Evolutionary conservation across 176 grass and related monocot species (phyloP), one percentile per base, ranked within the genome.

Genomic region (Musa acuminata): DNA sequence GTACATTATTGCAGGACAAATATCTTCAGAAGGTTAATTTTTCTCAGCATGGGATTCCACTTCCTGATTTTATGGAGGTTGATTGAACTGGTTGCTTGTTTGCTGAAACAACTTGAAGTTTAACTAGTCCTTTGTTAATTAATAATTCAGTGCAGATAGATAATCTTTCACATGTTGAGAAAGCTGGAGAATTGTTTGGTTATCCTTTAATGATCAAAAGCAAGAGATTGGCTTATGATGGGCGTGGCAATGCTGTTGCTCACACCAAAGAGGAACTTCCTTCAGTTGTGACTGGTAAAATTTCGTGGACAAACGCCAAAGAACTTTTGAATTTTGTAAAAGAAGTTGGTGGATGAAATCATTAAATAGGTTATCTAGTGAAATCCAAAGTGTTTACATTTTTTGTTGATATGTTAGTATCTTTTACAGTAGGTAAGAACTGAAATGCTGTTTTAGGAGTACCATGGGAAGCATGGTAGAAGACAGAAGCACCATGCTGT

Each of bases 161-260:
- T 82, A 80, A 82, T 80, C 80, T 89, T 78, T 71, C 73, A 11
- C 85, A 64, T 75, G 85, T 76, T 79, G 84, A 98, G 79, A 87
- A 91, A 82, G 88, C 86, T 51, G 91, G 91, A 19, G 86, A 99
- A 84, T 70, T 72, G 16, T 94, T 99, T 87, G 88, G 86, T 14
- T 94, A 99, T 67, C 95, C 95, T 17, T 69, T 94, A 53, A 99
- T 99, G 95, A 87, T 99, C 77, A 99, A 99, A 87, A 94, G 88
- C 62, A 99, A 87, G 81, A 91, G 95, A 71, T 76, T 91, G 54
- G 95, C 95, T 64, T 99, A 99, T 73, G 95, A 94, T 77, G 91
- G 95, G 6, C 78, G 95, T 62, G 91, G 95, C 22, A 99, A 99
- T 83, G 86, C 84, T 81, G 82, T 99, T 65, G 90, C 86, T n/a